A percentile compares a stretch with the other conserved stretches of the same genome.
Evolutionary conservation across 2,329 filamentous ascomycete species (phyloP).

Genomic region (Dactylellina leptospora): DNA sequence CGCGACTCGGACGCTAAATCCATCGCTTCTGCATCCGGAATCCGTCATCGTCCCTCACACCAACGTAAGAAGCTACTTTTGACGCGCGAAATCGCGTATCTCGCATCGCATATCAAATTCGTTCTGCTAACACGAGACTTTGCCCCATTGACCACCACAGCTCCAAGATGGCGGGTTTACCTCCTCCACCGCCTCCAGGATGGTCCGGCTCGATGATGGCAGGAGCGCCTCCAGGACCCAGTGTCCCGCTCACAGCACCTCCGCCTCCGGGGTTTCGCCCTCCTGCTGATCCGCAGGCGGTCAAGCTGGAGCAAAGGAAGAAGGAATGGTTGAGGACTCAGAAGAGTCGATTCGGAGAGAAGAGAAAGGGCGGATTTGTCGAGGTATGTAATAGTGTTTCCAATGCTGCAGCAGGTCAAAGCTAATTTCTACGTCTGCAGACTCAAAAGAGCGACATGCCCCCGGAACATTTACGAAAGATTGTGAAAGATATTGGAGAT

Average conservation of each 20-base stretch:
- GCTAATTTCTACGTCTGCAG: slow-evolving; percentile 53
- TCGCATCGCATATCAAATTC: not conserved
- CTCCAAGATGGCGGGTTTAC: slow-evolving; percentile 58
- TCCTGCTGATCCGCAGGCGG: slow-evolving; percentile 80
- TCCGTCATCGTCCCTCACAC: slow-evolving; percentile 20
- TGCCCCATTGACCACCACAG: slow-evolving; percentile 20
- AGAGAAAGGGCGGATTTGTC: slow-evolving; percentile 93
- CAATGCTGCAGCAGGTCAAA: not conserved
- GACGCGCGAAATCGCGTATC: slow-evolving; percentile 44
- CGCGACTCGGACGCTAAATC: slow-evolving; percentile 48
- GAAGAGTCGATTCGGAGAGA: slow-evolving; percentile 93
- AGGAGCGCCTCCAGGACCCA: slow-evolving; percentile 63
- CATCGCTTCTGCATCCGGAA: slow-evolving; percentile 44
- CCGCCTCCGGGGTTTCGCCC: slow-evolving; percentile 87
- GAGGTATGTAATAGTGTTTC: slow-evolving; percentile 64
- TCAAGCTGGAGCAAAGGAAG: slow-evolving; percentile 98
- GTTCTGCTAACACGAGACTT: slow-evolving; percentile 49
- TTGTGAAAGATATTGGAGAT: slow-evolving; percentile 97
- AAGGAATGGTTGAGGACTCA: slow-evolving; percentile 96
- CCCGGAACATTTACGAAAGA: slow-evolving; percentile 96
- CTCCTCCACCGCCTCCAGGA: slow-evolving; percentile 74
- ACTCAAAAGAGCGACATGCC: slow-evolving; percentile 99
- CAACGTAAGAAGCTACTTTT: slow-evolving; percentile 49
- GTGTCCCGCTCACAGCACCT: slow-evolving; percentile 66
- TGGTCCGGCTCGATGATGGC: slow-evolving; percentile 65